phyloP scores from a whole-genome alignment of 1,284 basidiomycete species.

The Serendipita sp. region DNA sequence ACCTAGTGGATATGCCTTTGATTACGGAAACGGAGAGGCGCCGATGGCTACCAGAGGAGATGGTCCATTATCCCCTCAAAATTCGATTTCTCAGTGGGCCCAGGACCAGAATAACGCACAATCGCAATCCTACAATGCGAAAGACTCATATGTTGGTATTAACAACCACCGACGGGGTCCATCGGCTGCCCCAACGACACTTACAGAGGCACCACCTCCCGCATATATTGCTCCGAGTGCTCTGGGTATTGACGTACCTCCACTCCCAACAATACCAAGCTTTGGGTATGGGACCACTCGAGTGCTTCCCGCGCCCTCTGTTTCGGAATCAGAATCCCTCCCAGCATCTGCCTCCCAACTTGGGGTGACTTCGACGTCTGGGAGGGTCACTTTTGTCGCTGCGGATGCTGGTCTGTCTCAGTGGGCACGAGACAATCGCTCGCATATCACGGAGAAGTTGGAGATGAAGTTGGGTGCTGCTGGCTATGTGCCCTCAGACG shows the following conservation, averaged over 20 bases:
- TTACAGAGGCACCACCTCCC: neutral
- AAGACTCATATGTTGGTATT: neutral
- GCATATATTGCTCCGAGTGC: neutral
- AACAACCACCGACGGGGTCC: neutral
- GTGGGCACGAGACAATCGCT: neutral
- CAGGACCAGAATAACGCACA: neutral
- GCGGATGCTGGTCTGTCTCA: neutral
- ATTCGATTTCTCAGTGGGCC: neutral
- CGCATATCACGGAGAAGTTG: neutral
- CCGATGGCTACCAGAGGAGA: neutral
- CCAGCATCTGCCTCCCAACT: neutral
- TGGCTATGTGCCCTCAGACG: neutral
- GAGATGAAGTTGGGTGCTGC: conserved; percentile 1
- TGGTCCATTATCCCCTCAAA: neutral
- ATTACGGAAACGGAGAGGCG: neutral
- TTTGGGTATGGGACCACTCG: neutral
- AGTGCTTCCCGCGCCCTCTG: neutral
- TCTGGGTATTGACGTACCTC: too few species aligned
- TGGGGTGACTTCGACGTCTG: neutral
- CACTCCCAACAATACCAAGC: neutral
- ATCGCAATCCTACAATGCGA: too few species aligned
- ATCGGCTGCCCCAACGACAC: neutral
- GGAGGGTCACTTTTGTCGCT: neutral
- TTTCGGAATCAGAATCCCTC: neutral
- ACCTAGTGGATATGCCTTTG: neutral